Conservation (phyloP, 106 monocot genomes). For the Dioscorea dumetorum region DNA sequence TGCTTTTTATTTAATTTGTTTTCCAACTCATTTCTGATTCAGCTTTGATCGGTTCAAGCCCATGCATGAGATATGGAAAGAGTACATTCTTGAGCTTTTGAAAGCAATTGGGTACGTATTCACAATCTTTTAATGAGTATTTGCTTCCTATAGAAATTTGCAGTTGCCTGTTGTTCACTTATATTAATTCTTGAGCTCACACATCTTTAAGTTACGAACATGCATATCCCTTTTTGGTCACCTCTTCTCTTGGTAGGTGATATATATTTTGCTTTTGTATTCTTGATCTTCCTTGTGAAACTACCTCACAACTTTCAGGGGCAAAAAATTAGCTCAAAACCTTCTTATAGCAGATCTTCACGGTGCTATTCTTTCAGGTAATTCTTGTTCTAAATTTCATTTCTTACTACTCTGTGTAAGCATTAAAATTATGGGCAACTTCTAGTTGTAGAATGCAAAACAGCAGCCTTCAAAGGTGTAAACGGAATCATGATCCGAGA, state of each 20-base stretch:
- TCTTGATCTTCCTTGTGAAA: too few relatives aligned
- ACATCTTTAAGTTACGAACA: too few relatives aligned
- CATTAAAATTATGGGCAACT: not conserved
- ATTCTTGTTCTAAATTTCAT: not conserved
- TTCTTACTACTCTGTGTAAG: not conserved
- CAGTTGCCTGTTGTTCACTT: not conserved
- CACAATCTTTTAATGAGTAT: not conserved
- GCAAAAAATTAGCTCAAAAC: slow-evolving; percentile 48
- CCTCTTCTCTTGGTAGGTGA: too few relatives aligned
- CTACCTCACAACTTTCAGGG: slow-evolving; percentile 32
- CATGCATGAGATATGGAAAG: slow-evolving; percentile 98
- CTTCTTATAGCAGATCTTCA: slow-evolving; percentile 77
- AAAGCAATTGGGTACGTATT: slow-evolving; percentile 41
- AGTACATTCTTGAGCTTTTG: slow-evolving; percentile 59
- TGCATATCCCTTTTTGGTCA: too few relatives aligned
- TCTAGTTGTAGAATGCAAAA: slow-evolving; percentile 81
- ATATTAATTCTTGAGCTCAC: not conserved
- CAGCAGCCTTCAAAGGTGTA: slow-evolving; percentile 35
- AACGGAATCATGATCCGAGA: slow-evolving; percentile 84
- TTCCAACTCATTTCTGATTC: slow-evolving; percentile 1
- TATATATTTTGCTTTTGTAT: too few relatives aligned
- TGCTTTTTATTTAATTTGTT: too few relatives aligned
- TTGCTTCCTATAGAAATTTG: not conserved
- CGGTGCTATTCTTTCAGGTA: slow-evolving; percentile 80
- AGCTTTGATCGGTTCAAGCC: slow-evolving; percentile 78